Conservation (phyloP, 495 filamentous ascomycete species). For the Lentithecium fluviatile region DNA sequence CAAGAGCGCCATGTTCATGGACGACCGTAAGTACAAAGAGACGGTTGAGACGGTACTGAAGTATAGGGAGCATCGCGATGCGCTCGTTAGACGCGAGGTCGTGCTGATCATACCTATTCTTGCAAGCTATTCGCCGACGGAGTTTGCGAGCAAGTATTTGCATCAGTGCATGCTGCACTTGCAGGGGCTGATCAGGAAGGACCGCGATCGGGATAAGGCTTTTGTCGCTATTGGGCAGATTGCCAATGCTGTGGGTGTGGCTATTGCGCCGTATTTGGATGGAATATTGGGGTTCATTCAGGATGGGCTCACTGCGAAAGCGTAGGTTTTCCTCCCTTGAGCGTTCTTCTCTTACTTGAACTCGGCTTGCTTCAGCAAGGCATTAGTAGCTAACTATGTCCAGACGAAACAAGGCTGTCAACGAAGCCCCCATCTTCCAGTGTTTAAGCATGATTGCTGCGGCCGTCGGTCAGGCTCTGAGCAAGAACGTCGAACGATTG, state of each 20-base stretch:
- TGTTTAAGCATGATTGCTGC: constrained; percentile 96
- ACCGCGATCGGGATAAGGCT: constrained; percentile 82
- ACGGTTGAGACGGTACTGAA: constrained; percentile 87
- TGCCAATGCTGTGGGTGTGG: constrained; percentile 89
- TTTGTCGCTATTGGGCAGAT: constrained; percentile 95
- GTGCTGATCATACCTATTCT: constrained; percentile 86
- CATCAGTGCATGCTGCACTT: constrained; percentile 97
- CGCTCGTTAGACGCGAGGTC: constrained; percentile 81
- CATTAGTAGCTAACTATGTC: no score
- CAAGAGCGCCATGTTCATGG: constrained; percentile 98
- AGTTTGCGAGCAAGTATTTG: constrained; percentile 78
- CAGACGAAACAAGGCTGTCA: constrained; percentile 49
- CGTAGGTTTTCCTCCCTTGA: no score
- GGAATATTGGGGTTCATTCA: constrained; percentile 87
- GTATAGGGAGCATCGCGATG: constrained; percentile 87
- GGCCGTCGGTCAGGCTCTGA: constrained; percentile 92
- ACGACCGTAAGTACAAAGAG: constrained; percentile 66
- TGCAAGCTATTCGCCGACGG: constrained; percentile 84
- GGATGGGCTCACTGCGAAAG: constrained; percentile 82
- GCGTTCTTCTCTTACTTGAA: no score
- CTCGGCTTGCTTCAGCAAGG: no score
- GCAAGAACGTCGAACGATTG: constrained; percentile 95
- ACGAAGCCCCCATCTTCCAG: constrained; percentile 91
- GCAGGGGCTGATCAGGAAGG: constrained; percentile 90
- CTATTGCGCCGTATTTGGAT: constrained; percentile 93